These are phyloP conservation scores for Cytospora mali DNA, from an alignment of 2,329 filamentous ascomycete genomes.

Conservation along the genomic window DNA sequence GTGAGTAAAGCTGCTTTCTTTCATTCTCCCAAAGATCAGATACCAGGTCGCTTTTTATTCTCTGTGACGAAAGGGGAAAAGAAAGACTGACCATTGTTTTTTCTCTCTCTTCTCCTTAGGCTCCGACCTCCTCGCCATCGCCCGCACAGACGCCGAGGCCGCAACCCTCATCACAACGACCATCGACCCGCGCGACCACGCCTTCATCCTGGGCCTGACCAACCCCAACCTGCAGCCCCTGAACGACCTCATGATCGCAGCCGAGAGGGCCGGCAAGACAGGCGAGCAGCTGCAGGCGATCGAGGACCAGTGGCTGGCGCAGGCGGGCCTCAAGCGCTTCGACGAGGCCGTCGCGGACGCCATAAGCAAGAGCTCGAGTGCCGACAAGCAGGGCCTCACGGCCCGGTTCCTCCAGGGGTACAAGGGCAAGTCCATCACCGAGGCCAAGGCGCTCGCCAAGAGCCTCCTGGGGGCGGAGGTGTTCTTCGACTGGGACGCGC, in stretches of 20 bases:
- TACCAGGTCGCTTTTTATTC: not conserved
- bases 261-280: slow-evolving; percentile 78
- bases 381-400: slow-evolving; percentile 70
- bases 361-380: slow-evolving; percentile 69
- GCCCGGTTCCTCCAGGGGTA: slow-evolving; percentile 66
- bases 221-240: slow-evolving; percentile 84
- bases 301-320: slow-evolving; percentile 82
- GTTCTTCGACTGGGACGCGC: slow-evolving; percentile 93
- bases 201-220: slow-evolving; percentile 87
- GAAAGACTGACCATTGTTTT: slow-evolving; percentile 13
- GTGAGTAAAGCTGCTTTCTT: slow-evolving; percentile 43
- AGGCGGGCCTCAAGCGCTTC: slow-evolving; percentile 85
- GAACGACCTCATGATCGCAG: slow-evolving; percentile 86
- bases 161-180: slow-evolving; percentile 96
- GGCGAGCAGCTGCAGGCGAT: slow-evolving; percentile 84
- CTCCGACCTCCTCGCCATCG: slow-evolving; percentile 84
- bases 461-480: slow-evolving; percentile 77
- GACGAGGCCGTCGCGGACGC: slow-evolving; percentile 84
- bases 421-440: slow-evolving; percentile 83
- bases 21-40: not conserved
- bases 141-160: slow-evolving; percentile 95
- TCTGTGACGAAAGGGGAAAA: not conserved
- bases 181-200: slow-evolving; percentile 93
- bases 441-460: slow-evolving; percentile 79
- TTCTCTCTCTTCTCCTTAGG: slow-evolving; percentile 57